Base-by-base conservation (phyloP, 345 rosid species). In the Aquilaria yunnanensis region DNA sequence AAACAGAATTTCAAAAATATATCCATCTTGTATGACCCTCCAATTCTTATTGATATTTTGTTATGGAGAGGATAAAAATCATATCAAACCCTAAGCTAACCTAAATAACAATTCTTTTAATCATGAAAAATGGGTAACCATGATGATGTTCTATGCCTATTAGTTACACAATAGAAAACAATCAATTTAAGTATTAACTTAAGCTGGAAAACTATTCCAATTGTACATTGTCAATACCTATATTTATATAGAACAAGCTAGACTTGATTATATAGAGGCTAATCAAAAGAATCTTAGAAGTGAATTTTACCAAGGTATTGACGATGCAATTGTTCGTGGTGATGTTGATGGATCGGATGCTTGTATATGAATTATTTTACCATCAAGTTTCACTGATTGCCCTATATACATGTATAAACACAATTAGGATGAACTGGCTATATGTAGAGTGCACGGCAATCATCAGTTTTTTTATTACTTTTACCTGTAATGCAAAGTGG, bases 1-100 rank as follows among this genome's bases (percentile, higher is more conserved):
- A 10, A 48, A 48, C 10, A 3, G 51, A 48, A 48, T 48, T 3
- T 23, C 8, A 6, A 37, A 50, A 8, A 4, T 54, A 11, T 59
- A 52, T 14, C 63, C 70, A 11, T 2, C 34, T 6, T 59, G 47
- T 9, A 64, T 70, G 69, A n/a, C 60, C 0, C 3, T 70, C 14
- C 60, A 64, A 10, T 70, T 51, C 54, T 56, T 55, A 7, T 3
- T 67, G 0, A 3, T 67, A 1, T 60, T 52, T 5, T 60, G 45
- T 3, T 67, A 43, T 46, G 60, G 61, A 9, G 60, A 67, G 14
- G 48, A 53, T 59, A 65, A 60, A 5, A 12, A 9, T 14, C 6
- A 34, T 5, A 7, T 9, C 3, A 48, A 10, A 3, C 3, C 10
- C 6, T 48, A 48, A 2, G 23, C 23, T 23, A 1, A 23, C 23